Evolutionary conservation across 441 rosid species (phyloP), one percentile per base, ranked within the genome.

Genomic region (Gossypium laxum): DNA sequence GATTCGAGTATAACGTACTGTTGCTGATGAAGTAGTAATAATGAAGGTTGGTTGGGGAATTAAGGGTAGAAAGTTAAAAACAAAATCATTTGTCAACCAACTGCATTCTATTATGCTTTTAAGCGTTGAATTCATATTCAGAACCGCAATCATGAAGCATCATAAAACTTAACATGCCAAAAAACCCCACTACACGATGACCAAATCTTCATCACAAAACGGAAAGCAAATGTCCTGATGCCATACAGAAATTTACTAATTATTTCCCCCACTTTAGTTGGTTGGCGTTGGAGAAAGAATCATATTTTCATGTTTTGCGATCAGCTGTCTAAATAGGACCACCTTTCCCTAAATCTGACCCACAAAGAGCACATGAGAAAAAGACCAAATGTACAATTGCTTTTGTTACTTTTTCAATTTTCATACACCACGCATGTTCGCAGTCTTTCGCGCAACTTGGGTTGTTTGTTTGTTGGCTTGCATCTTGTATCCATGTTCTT

Each of bases 361-460:
- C 38, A 64, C n/a, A 71, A 22, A 55, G 8, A 3, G 26, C 71
- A 30, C 69, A 48, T 4, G 65, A 72, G 43, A 18, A 28, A 26
- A 18, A 24, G 57, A 34, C 72, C 61, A 22, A 15, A 11, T 3
- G 55, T 56, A 58, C 45, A 28, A 28, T 26, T 50, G 15, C 34
- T 69, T 1, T 50, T n/a, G 47, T 3, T 57, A n/a, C 24, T 59
- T 14, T 26, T 24, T 63, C 0, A 6, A 14, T 56, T n/a, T 1
- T 22, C 72, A 72, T 10, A 43, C 79, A 61, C 18, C 10, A 58
- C 43, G 43, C 73, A 52, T 61, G 73, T 60, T 72, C 19, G 43
- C 63, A 58, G 19, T 28, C 41, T 58, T 58, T 58, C 15, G 64
- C 15, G 71, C 61, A 21, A 71, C 19, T 63, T 45, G 67, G 28